These are phyloP conservation scores for Omphalea diandra DNA, from an alignment of 441 rosid genomes.

Conservation along the genomic window DNA sequence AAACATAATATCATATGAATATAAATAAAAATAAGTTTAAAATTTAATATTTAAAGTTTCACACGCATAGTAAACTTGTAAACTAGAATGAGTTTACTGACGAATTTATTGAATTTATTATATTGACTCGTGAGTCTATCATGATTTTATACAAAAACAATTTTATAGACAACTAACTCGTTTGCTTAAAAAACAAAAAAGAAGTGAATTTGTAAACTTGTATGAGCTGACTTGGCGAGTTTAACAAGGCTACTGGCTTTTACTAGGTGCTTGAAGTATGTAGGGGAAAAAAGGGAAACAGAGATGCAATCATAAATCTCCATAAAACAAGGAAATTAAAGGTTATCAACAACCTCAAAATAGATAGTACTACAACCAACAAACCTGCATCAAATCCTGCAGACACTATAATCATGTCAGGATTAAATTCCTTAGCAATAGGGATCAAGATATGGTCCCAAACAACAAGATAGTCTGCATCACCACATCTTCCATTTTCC, in stretches of 20 bases:
- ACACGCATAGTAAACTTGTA: too few relatives aligned
- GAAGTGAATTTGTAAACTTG: too few relatives aligned
- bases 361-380: constrained; percentile 12
- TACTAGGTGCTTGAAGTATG: neutral
- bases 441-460: constrained; percentile 97
- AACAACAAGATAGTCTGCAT: constrained; percentile 90
- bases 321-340: neutral
- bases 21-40: too few relatives aligned
- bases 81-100: too few relatives aligned
- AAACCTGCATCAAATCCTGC: constrained; percentile 99
- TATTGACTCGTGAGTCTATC: too few relatives aligned
- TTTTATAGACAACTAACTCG: too few relatives aligned
- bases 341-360: neutral
- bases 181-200: too few relatives aligned
- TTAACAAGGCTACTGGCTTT: neutral
- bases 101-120: too few relatives aligned
- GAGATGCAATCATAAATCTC: neutral
- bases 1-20: too few relatives aligned
- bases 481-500: constrained; percentile 86
- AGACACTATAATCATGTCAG: constrained; percentile 75
- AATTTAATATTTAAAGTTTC: too few relatives aligned
- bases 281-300: neutral
- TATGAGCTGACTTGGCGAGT: too few relatives aligned
- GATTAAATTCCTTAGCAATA: constrained; percentile 75
- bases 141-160: too few relatives aligned